Percentiles rank a stretch among this genome's conserved stretches.
Evolutionary conservation across 331 rosid species (phyloP).

Genomic region (Quercus tomentella): DNA sequence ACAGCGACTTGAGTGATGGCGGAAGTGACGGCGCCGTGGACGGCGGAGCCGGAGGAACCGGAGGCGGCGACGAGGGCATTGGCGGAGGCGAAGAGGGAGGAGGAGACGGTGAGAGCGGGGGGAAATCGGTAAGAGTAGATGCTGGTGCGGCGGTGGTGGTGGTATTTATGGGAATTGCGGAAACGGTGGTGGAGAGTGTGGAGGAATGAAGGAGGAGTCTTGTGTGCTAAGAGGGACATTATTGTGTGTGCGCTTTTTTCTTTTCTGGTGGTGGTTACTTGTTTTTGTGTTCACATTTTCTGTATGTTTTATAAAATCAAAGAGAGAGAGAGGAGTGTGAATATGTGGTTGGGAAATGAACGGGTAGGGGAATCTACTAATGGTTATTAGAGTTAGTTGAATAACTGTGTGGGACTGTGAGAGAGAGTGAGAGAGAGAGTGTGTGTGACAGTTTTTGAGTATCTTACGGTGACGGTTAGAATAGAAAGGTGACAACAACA

Average conservation of each 20-base stretch:
- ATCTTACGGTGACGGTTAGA: too few relatives aligned
- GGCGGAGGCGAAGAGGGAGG: constrained; percentile 57
- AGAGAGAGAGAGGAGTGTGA: neutral
- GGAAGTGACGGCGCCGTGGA: constrained; percentile 83
- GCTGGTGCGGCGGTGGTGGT: constrained; percentile 47
- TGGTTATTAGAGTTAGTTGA: neutral
- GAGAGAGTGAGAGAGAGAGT: neutral
- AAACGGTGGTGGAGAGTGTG: constrained; percentile 42
- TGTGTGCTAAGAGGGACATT: constrained; percentile 35
- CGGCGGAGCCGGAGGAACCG: constrained; percentile 34
- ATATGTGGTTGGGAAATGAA: neutral
- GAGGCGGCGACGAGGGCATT: constrained; percentile 64
- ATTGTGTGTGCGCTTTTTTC: neutral
- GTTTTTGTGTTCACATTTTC: constrained; percentile 6
- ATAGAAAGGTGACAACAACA: too few relatives aligned
- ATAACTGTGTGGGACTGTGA: neutral
- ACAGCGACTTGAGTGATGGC: constrained; percentile 96
- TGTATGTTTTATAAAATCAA: neutral
- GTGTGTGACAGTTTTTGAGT: too few relatives aligned
- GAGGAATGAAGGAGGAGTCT: constrained; percentile 25
- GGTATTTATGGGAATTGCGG: constrained; percentile 39
- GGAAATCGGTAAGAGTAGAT: constrained; percentile 34
- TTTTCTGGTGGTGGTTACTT: neutral
- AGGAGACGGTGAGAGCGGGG: constrained; percentile 38
- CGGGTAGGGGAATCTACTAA: neutral